Conservation (phyloP, 805 yeast species). For the Ogataea pignaliae region DNA sequence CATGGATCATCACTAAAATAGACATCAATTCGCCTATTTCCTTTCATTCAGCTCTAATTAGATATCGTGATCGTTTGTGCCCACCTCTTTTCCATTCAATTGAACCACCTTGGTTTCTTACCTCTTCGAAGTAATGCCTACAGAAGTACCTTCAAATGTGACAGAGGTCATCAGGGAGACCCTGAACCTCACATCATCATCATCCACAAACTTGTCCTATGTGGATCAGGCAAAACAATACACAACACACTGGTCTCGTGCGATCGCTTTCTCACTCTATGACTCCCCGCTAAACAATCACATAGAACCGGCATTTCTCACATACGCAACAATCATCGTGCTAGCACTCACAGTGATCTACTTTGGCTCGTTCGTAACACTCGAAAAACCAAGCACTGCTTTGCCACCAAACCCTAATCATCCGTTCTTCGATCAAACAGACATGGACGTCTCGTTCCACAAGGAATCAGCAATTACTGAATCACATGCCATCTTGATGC, state of each 20-base stretch:
- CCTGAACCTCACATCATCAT: too few species aligned
- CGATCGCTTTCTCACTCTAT: conserved; percentile 19
- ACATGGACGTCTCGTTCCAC: conserved; percentile 26
- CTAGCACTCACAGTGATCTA: conserved; percentile 27
- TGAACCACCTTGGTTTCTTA: too few species aligned
- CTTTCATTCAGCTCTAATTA: too few species aligned
- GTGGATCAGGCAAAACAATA: not conserved
- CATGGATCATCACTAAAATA: too few species aligned
- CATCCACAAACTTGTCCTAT: not conserved
- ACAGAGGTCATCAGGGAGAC: too few species aligned
- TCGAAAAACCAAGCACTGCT: conserved; percentile 29
- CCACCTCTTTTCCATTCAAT: too few species aligned
- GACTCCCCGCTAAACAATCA: conserved; percentile 14
- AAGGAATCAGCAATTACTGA: conserved; percentile 18
- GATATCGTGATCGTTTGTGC: too few species aligned
- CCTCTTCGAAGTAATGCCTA: too few species aligned
- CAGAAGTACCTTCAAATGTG: too few species aligned
- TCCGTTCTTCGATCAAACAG: conserved; percentile 39
- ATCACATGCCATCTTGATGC: conserved; percentile 36
- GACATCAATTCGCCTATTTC: too few species aligned
- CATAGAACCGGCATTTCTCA: conserved; percentile 12
- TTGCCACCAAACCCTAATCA: conserved; percentile 31
- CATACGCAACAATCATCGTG: conserved; percentile 14
- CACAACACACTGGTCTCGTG: conserved; percentile 5
- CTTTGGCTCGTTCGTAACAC: conserved; percentile 33